Base-by-base conservation (phyloP, 129 eudicot species). In the Arctium lappa region DNA sequence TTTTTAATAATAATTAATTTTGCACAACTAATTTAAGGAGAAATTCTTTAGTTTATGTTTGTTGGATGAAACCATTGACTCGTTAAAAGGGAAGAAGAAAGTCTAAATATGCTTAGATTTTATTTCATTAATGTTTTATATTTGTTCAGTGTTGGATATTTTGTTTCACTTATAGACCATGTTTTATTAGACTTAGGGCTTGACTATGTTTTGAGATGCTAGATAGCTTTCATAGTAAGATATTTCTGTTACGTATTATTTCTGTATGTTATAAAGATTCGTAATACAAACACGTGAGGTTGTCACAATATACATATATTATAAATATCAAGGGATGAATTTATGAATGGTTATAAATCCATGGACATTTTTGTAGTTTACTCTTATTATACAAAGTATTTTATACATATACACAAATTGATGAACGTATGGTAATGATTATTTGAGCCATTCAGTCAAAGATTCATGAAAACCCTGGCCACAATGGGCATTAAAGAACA, bases 401-500 rank as follows among this genome's bases (percentile, higher is more conserved):
- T 56, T 60, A 16, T 60, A 60, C 8, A 16, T 15, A 53, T 15
- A 16, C 68, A n/a, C 18, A 16, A 18, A 77, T 34, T 33, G 8
- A 62, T 62, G 30, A 62, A n/a, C 11, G 12, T 34, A 62, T 18
- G 73, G 40, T 63, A 66, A 63, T 78, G 62, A 66, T 66, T 78
- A 6, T 39, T 40, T 66, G 60, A 13, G 37, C 15, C 38, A 65
- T 78, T 38, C 15, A 63, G 81, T 78, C 82, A 78, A 78, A 78
- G 74, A 66, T 15, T 78, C 22, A 68, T 66, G 63, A 39, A 10
- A 31, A 65, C 16, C 6, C 13, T 63, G 82, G 74, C 82, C 63
- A 78, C 81, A 53, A 60, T 77, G 72, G n/a, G 62, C 50, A 78
- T 78, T 63, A 78, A 78, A 78, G 74, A 78, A 38, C 81, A 78